Evolutionary conservation across 495 filamentous ascomycete genomes (phyloP).

Genomic region (Parathielavia hyrcaniae): DNA sequence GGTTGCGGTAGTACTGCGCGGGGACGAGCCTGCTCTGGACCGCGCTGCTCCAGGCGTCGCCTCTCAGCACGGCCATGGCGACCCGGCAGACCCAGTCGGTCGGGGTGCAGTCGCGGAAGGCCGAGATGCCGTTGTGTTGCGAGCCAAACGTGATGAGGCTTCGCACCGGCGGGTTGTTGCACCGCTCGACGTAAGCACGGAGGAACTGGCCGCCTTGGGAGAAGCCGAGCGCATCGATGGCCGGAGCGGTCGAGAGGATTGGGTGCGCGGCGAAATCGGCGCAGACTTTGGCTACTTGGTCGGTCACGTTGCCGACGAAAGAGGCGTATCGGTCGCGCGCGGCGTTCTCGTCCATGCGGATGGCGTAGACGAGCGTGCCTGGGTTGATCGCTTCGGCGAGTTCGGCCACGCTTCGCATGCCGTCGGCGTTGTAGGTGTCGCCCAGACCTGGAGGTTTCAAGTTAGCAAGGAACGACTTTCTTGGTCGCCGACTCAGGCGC

Average conservation of each 20-base stretch:
- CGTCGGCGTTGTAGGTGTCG: conserved; percentile 68
- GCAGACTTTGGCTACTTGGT: conserved; percentile 75
- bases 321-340: conserved; percentile 66
- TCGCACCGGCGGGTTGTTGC: conserved; percentile 71
- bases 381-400: conserved; percentile 69
- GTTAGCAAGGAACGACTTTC: neutral
- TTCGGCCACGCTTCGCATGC: conserved; percentile 57
- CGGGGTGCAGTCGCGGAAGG: conserved; percentile 60
- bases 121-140: conserved; percentile 87
- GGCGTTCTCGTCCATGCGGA: conserved; percentile 64
- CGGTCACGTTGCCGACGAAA: conserved; percentile 85
- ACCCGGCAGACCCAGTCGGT: conserved; percentile 76
- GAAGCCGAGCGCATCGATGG: conserved; percentile 88
- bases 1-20: conserved; percentile 90
- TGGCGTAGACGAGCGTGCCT: conserved; percentile 74
- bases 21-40: conserved; percentile 78
- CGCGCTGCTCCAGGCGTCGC: conserved; percentile 66
- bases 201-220: conserved; percentile 95
- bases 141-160: conserved; percentile 87
- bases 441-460: conserved; percentile 36
- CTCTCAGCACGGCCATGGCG: conserved; percentile 63
- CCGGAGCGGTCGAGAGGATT: conserved; percentile 70
- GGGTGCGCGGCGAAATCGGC: conserved; percentile 67
- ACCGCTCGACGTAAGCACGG: conserved; percentile 85
- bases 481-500: neutral